Evolutionary conservation across 1,139 yeast species (phyloP), one percentile per base, ranked within the genome.

Genomic region (Protomyces pachydermus): DNA sequence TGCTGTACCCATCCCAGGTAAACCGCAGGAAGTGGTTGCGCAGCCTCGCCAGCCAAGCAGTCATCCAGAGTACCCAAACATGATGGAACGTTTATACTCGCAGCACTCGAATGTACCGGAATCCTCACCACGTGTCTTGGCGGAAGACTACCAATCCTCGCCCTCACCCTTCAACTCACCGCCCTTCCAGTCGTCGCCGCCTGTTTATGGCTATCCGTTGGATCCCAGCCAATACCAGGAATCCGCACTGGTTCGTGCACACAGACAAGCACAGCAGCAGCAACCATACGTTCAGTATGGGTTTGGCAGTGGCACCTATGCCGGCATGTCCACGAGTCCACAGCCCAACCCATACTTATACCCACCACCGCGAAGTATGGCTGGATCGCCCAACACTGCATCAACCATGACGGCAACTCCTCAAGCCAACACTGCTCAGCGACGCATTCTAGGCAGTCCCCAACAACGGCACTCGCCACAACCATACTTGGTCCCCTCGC

Each of bases 161-260:
- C 56, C 56, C 3, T 58, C 62, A 16, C 62, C 62, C 53, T 52
- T 45, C 53, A 58, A 58, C 28, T 51, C 56, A 8, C 62, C 62
- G 12, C 62, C 25, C 14, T 58, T 52, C 39, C 62, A 58, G 42
- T 39, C 56, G n/a, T 58, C 62, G 20, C 62, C 62, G 25, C 62
- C 62, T 12, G 53, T 58, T 2, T 42, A n/a, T 42, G 48, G 48
- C 25, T 42, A 42, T 16, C 23, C 48, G 23, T 4, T n/a, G 12
- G 48, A 42, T 10, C 25, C 20, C 1, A 20, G 48, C 4, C 48
- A 18, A 3, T 42, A 42, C 9, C 48, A 42, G 10, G 48, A 42
- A n/a, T 16, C 48, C 12, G 48, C 48, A 18, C 48, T 42, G 23
- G 25, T 42, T 18, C 20, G 25, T 16, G 48, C 48, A 18, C 42